Evolutionary conservation across 805 yeast species (phyloP), one percentile per base, ranked within the genome.

Genomic region (Saccharomyces paradoxus): DNA sequence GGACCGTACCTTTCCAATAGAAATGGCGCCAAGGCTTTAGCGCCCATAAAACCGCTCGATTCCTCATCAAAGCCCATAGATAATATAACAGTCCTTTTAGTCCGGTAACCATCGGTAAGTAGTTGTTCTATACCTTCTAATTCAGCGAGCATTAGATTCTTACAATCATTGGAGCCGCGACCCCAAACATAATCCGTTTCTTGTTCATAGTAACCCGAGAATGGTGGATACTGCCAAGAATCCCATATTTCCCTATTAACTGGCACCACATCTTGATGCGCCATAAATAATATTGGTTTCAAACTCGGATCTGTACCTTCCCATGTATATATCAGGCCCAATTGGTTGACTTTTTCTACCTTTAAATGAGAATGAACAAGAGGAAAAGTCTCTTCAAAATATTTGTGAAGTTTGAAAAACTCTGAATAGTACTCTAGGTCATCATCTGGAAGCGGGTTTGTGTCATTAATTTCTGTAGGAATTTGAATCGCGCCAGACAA

Each of bases 181-280:
- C 96, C 96, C 77, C 80, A 41, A n/a, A 53, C 27, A n/a, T 41
- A 26, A 22, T 53, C 55, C 9, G 52, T 53, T 29, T 29, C 53
- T 41, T 30, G 28, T 60, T 77, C 72, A 28, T 86, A 86, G 60
- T 77, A 71, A 22, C 87, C 88, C 47, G 75, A 65, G 58, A 83
- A 86, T 3, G 95, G 94, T 6, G 80, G 81, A 63, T 81, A 74
- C 0, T 71, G 71, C 95, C 95, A 88, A 54, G 79, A 73, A 28
- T 64, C 68, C 52, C 75, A 68, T 0, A 89, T 81, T 30, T 77
- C 79, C 13, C 69, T 66, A 60, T 82, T 86, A 9, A 86, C 85
- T 1, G 96, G 95, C 26, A 88, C 96, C 4, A 84, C 88, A 63
- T 87, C 95, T 67, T 81, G 86, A 66, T 88, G 96, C 1, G 92